phyloP scores from a whole-genome alignment of 179 eudicot species.

The Patellifolia procumbens region DNA sequence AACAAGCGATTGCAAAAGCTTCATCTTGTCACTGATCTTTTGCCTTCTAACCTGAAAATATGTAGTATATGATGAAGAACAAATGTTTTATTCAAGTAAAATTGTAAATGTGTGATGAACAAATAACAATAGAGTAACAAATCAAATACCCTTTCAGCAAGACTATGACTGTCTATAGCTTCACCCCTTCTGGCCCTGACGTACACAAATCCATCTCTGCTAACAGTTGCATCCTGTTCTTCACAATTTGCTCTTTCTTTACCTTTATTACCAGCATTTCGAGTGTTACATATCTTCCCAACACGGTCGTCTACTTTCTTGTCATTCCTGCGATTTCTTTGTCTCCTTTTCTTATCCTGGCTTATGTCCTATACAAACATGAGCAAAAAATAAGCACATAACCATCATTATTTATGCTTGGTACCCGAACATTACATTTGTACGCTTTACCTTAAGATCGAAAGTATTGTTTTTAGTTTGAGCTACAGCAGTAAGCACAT shows the following conservation, averaged over 20 bases:
- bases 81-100: neutral
- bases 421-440: neutral
- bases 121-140: neutral
- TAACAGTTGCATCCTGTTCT: neutral
- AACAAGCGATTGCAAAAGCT: constrained; percentile 16
- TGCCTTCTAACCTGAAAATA: constrained; percentile 15
- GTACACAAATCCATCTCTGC: constrained; percentile 10
- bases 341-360: neutral
- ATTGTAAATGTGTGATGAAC: neutral
- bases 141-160: constrained; percentile 15
- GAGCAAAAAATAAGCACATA: neutral
- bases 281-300: neutral
- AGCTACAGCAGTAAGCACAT: neutral
- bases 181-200: constrained; percentile 14
- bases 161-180: constrained; percentile 15
- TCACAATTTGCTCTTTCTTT: neutral
- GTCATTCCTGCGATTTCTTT: neutral
- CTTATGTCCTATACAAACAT: neutral
- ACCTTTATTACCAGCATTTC: neutral
- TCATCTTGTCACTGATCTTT: constrained; percentile 12
- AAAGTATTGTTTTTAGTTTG: neutral
- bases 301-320: neutral
- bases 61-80: no score
- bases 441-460: neutral
- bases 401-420: neutral